Evolutionary conservation across 75 land plant species (phyloP), one percentile per base, ranked within the genome.

Genomic region (Cupressus sempervirens): DNA sequence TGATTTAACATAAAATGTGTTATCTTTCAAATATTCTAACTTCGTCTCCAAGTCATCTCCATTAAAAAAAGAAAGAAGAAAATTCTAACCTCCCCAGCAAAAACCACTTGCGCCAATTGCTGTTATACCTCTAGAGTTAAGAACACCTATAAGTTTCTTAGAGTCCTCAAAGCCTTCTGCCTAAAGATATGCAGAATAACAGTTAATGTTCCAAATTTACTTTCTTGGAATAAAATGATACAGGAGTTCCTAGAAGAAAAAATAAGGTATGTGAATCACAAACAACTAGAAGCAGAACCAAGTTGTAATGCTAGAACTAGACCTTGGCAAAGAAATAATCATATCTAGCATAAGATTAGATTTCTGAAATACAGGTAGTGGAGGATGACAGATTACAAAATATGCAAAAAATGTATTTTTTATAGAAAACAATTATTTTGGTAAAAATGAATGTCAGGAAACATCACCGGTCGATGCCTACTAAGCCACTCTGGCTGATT

Each of bases 51-150:
- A 73, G 14, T 8, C 3, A 30, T 9, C 15, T 13, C 34, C 16
- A 34, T 20, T 32, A 34, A 74, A 18, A 0, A 3, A 74, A 35
- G 16, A 13, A 74, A 32, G 12, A 32, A 30, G 13, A 3, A 7
- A 3, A 30, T 74, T 80, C 52, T 75, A 74, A 84, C 88, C 86
- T 83, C 90, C 90, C 90, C 90, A 89, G 56, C 90, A 89, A 62
- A 89, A 89, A 3, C 88, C 90, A 43, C 73, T 82, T 13, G 79
- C 73, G 70, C 90, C 88, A 73, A 89, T 82, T 16, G 83, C 41
- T 35, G 54, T 11, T 10, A 87, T 75, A 23, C 90, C 90, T 81
- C 81, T 87, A 43, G n/a, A 30, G 11, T 84, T 80, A 5, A 89
- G 26, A 38, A 14, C 72, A 32, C 84, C 80, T 7, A 87, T 73